phyloP scores from a whole-genome alignment of 352 stramenopile species.

The Phytopythium cucurbitacearum region DNA sequence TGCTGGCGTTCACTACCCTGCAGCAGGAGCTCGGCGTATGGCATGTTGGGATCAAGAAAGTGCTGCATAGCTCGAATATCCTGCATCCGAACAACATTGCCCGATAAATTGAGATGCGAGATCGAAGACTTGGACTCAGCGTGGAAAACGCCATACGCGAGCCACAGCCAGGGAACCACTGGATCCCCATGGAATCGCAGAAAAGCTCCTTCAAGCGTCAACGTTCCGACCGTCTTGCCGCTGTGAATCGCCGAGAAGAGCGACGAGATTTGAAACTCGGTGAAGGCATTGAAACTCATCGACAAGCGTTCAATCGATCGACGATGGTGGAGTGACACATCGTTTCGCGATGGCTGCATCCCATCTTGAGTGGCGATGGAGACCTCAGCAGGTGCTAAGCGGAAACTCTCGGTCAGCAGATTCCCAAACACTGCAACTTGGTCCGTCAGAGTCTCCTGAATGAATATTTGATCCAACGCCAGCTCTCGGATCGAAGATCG shows the following conservation, averaged over 20 bases:
- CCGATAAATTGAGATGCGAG: conserved; percentile 29
- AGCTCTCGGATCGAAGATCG: conserved; percentile 13
- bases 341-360: not conserved
- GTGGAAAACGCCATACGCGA: conserved; percentile 28
- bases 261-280: conserved; percentile 19
- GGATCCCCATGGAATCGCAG: conserved; percentile 18
- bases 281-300: conserved; percentile 27
- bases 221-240: conserved; percentile 9
- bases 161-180: conserved; percentile 29
- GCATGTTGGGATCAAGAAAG: not conserved
- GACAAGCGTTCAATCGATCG: conserved; percentile 12
- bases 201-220: conserved; percentile 28
- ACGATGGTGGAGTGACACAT: not conserved
- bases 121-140: conserved; percentile 11
- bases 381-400: not conserved
- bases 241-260: conserved; percentile 34
- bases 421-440: conserved; percentile 15
- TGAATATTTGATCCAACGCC: conserved; percentile 21
- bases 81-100: conserved; percentile 26
- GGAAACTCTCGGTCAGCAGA: conserved; percentile 26
- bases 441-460: not conserved
- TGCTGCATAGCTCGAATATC: conserved; percentile 16
- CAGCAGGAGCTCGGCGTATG: not conserved
- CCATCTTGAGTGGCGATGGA: not conserved
- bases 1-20: not conserved